phyloP scores from a whole-genome alignment of 164 flowering plant species.

The Chloranthus sessilifolius region DNA sequence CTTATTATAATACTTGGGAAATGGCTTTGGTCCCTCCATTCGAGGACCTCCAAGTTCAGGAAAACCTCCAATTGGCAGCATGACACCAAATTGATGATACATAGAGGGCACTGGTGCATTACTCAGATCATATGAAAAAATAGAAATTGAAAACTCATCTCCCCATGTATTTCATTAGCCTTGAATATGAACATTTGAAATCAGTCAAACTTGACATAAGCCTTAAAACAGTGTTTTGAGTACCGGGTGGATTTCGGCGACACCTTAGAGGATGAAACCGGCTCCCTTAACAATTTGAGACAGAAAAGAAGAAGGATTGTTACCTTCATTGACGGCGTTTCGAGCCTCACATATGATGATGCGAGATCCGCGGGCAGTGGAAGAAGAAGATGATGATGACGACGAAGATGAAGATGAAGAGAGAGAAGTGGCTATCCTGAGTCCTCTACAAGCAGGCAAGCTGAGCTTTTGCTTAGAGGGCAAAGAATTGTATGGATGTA shows the following conservation, averaged over 20 bases:
- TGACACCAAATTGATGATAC: too few relatives aligned
- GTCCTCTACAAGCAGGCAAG: constrained; percentile 28
- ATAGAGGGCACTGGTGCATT: too few relatives aligned
- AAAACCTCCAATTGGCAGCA: too few relatives aligned
- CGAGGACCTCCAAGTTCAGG: too few relatives aligned
- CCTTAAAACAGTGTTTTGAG: not conserved
- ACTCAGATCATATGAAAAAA: not conserved
- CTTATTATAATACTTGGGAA: too few relatives aligned
- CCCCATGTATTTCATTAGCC: not conserved
- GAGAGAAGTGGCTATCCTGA: constrained; percentile 14
- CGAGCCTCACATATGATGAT: constrained; percentile 48
- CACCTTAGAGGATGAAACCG: not conserved
- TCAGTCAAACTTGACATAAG: not conserved
- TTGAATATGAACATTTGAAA: not conserved
- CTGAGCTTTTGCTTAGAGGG: constrained; percentile 24
- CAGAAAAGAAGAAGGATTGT: not conserved
- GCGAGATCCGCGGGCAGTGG: constrained; percentile 11
- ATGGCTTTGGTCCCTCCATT: too few relatives aligned
- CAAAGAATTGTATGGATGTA: constrained; percentile 17
- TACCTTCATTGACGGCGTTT: constrained; percentile 43
- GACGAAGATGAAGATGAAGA: constrained; percentile 7
- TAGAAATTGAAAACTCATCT: not conserved
- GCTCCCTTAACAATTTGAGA: not conserved
- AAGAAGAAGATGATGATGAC: constrained; percentile 18
- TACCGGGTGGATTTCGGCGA: not conserved